phyloP scores from a whole-genome alignment of 2,329 filamentous ascomycete species.

The Endothia cerciana region DNA sequence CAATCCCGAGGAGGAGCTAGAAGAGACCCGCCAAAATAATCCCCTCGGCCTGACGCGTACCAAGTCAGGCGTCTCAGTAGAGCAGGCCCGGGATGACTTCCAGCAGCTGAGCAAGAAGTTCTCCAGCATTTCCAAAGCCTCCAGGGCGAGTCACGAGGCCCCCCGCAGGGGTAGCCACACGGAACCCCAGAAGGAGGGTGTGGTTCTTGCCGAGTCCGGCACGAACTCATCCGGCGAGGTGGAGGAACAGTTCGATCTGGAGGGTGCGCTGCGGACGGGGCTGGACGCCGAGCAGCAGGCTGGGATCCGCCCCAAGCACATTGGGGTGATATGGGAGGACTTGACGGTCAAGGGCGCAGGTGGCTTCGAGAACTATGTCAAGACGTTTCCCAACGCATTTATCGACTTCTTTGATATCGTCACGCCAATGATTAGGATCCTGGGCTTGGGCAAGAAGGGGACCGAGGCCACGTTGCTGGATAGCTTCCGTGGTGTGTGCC shows the following conservation, averaged over 20 bases:
- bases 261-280: conserved; percentile 72
- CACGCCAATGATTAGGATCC: conserved; percentile 63
- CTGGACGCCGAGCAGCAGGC: conserved; percentile 73
- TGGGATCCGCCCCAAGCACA: conserved; percentile 79
- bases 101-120: conserved; percentile 67
- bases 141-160: conserved; percentile 39
- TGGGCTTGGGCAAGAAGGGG: conserved; percentile 70
- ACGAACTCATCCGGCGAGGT: conserved; percentile 46
- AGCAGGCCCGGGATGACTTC: conserved; percentile 72
- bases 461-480: conserved; percentile 75
- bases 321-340: conserved; percentile 78
- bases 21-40: conserved; percentile 49
- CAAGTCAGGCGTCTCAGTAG: conserved; percentile 62
- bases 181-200: conserved; percentile 28
- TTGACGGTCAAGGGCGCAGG: conserved; percentile 77
- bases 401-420: conserved; percentile 77
- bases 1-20: conserved; percentile 44
- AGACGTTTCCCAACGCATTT: conserved; percentile 79
- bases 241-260: conserved; percentile 72
- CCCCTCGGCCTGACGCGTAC: conserved; percentile 51
- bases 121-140: conserved; percentile 59
- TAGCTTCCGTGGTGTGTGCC: conserved; percentile 70
- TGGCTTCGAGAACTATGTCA: conserved; percentile 71
- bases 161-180: conserved; percentile 13
- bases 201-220: conserved; percentile 50